Base-by-base conservation (phyloP, 2,329 filamentous ascomycete genomes). In the Claviceps cyperi region DNA sequence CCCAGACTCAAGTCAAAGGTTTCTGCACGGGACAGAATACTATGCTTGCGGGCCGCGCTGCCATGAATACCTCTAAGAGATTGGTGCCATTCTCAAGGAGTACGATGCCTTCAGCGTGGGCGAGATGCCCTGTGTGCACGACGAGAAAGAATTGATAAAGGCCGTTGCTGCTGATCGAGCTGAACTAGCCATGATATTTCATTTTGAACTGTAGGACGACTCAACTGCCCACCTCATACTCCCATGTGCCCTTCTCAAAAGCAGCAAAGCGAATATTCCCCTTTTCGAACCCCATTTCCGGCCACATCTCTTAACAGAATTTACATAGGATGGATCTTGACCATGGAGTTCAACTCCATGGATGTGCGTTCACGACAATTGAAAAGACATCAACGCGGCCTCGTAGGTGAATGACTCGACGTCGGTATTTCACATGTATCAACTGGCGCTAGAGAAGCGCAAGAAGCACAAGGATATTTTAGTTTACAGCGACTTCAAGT, bases 181-280 rank as follows among this genome's bases (percentile, higher is more conserved):
- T 35, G 80, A 85, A 59, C 64, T 86, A 43, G 80, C 76, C 60
- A 86, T 86, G 80, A 81, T 86, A 37, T 86, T 86, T 64, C 78
- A 84, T 57, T 86, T 86, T 59, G 81, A 85, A 51, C 68, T 78
- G 72, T 75, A 57, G 58, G 69, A 44, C 15, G 15, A 32, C 24
- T 17, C 32, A 13, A n/a, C 43, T 22, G 24, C 21, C 22, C 39
- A 2, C 19, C 2, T 39, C 7, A 44, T 15, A 32, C 7, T 15
- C 21, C 43, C 7, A 17, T 40, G 19, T 40, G 14, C 14, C 17
- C 17, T 4, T 22, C n/a, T 37, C 5, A 17, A 21, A 17, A 8
- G 28, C 28, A 22, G 6, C 41, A n/a, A n/a, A 2, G 13, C 13
- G n/a, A 15, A 38, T 21, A 11, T n/a, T 13, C 6, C 15, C 4